A percentile compares a stretch with the other conserved stretches of the same genome.
phyloP scores from a whole-genome alignment of 495 filamentous ascomycete genomes.

The Cenococcum geophilum region DNA sequence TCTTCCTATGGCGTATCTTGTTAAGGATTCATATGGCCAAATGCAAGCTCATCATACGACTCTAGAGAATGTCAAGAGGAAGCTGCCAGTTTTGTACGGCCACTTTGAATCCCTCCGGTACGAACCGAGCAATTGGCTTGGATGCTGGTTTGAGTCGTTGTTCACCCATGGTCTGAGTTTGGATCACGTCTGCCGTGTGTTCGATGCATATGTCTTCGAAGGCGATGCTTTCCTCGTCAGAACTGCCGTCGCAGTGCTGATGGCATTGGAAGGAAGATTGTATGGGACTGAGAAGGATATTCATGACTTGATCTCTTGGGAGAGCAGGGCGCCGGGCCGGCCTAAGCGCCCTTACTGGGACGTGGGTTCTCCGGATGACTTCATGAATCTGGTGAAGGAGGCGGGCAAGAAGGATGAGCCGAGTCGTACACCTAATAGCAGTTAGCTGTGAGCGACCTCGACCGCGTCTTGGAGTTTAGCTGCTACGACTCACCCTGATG shows the following conservation, averaged over 20 bases:
- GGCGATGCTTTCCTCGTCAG: conserved; percentile 77
- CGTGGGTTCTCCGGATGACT: background rate
- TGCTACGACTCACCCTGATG: no score
- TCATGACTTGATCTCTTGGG: background rate
- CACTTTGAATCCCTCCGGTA: conserved; percentile 52
- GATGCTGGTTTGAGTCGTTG: conserved; percentile 32
- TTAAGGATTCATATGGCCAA: conserved; percentile 66
- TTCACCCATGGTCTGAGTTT: conserved; percentile 46
- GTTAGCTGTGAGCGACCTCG: background rate
- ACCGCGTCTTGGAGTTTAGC: background rate
- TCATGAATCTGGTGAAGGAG: background rate
- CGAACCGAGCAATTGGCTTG: conserved; percentile 49
- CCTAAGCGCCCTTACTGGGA: background rate
- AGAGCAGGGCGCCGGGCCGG: background rate
- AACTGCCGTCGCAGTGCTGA: conserved; percentile 66
- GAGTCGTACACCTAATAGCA: background rate
- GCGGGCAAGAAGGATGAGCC: background rate
- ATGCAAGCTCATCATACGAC: conserved; percentile 65
- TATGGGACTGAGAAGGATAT: conserved; percentile 52
- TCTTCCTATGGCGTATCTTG: conserved; percentile 80
- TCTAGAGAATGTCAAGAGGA: conserved; percentile 62
- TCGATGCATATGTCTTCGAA: conserved; percentile 94
- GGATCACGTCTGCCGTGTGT: conserved; percentile 71
- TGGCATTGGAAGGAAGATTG: conserved; percentile 55
- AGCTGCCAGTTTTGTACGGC: conserved; percentile 49